Percentiles rank a stretch among this genome's conserved stretches.
These are phyloP conservation scores for Xylaria acuta DNA, from an alignment of 495 filamentous ascomycete species.

Conservation along the genomic window DNA sequence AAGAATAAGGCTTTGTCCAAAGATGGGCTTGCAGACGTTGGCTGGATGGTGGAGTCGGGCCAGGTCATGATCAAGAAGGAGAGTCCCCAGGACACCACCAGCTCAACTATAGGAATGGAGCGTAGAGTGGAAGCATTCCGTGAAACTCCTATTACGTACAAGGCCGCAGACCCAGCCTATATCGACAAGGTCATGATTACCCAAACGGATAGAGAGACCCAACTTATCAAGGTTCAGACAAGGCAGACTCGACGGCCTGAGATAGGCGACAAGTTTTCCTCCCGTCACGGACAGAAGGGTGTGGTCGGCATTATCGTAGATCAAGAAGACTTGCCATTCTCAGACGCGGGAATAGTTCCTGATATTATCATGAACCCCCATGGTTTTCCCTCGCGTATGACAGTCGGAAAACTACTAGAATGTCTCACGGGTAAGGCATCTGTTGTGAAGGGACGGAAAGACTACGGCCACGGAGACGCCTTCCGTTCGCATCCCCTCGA, in stretches of 20 bases:
- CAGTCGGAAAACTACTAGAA: slow-evolving; percentile 97
- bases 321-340: slow-evolving; percentile 97
- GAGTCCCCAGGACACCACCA: slow-evolving; percentile 76
- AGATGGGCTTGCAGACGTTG: slow-evolving; percentile 86
- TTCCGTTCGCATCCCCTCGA: slow-evolving; percentile 93
- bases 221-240: slow-evolving; percentile 88
- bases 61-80: slow-evolving; percentile 91
- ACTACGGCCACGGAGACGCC: slow-evolving; percentile 84
- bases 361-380: slow-evolving; percentile 99
- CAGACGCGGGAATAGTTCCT: slow-evolving; percentile 84
- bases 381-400: slow-evolving; percentile 99
- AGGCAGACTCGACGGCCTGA: slow-evolving; percentile 93
- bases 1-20: slow-evolving; percentile 77
- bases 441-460: slow-evolving; percentile 77
- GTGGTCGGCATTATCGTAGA: slow-evolving; percentile 95
- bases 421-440: slow-evolving; percentile 94
- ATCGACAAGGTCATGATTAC: slow-evolving; percentile 95
- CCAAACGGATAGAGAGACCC: slow-evolving; percentile 78
- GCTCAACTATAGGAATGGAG: slow-evolving; percentile 68
- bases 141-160: slow-evolving; percentile 78
- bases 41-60: slow-evolving; percentile 71
- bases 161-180: slow-evolving; percentile 80
- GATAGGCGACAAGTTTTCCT: slow-evolving; percentile 97
- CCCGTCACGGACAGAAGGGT: slow-evolving; percentile 98
- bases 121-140: slow-evolving; percentile 66